Evolutionary conservation across 352 stramenopile genomes (phyloP), one percentile per base, ranked within the genome.

Genomic region (Globisporangium megalacanthum): DNA sequence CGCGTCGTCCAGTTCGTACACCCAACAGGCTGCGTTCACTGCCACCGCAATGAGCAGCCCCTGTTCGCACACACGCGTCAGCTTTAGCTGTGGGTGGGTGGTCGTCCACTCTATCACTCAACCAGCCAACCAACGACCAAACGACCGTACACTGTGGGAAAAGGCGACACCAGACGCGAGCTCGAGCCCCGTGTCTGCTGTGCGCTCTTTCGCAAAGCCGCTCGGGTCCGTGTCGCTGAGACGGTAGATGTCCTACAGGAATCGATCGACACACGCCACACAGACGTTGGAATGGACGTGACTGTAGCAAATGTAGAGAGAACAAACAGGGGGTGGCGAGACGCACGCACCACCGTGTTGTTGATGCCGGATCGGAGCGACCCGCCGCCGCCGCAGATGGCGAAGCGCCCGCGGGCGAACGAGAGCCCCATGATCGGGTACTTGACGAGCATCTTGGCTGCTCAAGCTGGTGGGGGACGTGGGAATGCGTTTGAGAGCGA

Each of bases 391-490:
- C 84, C 84, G 62, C 84, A 92, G 64, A 94, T 92, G 14, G 83
- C 84, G 29, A 92, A 86, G 60, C 77, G 73, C 13, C 79, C 69
- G 54, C 68, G 79, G 58, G 75, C 78, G 61, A 89, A 86, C 37
- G 79, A 89, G 1, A 94, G 71, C 54, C 83, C 83, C 71, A 94
- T 86, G 64, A 94, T 89, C 31, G 83, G 83, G 61, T 92, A 94
- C 64, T 86, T 89, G 65, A 92, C 83, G 50, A 81, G 69, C 81
- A 94, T 94, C 19, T 10, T 69, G 55, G 17, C 29, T 52, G 39
- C 8, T 11, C 10, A 17, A 42, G 10, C 37, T 42, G 37, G 37
- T 42, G 37, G 37, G 37, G 37, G 15, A 42, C 13, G 37, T 29
- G 25, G 25, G 25, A 29, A 29, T 29, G 25, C 25, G 25, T 29